These are phyloP conservation scores for Taphrina confusa DNA, from an alignment of 1,139 yeast genomes.

Conservation along the genomic window DNA sequence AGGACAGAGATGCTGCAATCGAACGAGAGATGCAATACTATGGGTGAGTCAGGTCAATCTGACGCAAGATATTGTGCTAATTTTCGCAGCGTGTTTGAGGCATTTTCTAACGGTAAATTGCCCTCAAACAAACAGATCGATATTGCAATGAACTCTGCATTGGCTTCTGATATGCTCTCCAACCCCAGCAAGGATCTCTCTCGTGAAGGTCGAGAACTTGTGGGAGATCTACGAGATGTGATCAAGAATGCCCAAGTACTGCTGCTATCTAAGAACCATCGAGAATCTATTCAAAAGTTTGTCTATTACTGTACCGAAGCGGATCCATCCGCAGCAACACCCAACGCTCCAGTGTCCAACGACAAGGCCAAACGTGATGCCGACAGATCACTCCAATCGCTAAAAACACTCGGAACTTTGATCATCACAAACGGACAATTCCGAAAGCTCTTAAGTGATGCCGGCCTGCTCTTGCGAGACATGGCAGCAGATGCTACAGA, in stretches of 20 bases:
- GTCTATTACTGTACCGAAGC: slow-evolving; percentile 37
- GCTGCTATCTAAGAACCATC: slow-evolving; percentile 39
- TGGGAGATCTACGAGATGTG: slow-evolving; percentile 36
- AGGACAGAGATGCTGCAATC: slow-evolving; percentile 37
- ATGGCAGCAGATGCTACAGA: slow-evolving; percentile 39
- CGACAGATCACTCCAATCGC: slow-evolving; percentile 33
- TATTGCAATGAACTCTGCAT: slow-evolving; percentile 39
- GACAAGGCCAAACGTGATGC: slow-evolving; percentile 32
- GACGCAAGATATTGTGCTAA: background rate
- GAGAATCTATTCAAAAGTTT: slow-evolving; percentile 40
- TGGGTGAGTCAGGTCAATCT: slow-evolving; percentile 23
- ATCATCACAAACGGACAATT: slow-evolving; percentile 41
- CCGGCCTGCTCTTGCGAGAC: slow-evolving; percentile 39
- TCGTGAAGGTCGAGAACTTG: slow-evolving; percentile 37
- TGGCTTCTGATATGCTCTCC: slow-evolving; percentile 34
- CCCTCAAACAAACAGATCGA: slow-evolving; percentile 41
- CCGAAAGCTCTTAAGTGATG: slow-evolving; percentile 40
- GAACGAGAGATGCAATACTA: slow-evolving; percentile 39
- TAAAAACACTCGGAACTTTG: slow-evolving; percentile 39
- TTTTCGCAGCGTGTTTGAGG: slow-evolving; percentile 20
- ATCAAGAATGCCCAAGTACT: slow-evolving; percentile 37
- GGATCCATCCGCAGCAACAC: slow-evolving; percentile 21
- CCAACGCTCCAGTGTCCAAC: slow-evolving; percentile 25
- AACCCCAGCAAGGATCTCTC: slow-evolving; percentile 37
- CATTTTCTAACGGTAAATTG: slow-evolving; percentile 40